Conservation (phyloP, 78 protist genomes). For the Dictyostelium citrinum region DNA sequence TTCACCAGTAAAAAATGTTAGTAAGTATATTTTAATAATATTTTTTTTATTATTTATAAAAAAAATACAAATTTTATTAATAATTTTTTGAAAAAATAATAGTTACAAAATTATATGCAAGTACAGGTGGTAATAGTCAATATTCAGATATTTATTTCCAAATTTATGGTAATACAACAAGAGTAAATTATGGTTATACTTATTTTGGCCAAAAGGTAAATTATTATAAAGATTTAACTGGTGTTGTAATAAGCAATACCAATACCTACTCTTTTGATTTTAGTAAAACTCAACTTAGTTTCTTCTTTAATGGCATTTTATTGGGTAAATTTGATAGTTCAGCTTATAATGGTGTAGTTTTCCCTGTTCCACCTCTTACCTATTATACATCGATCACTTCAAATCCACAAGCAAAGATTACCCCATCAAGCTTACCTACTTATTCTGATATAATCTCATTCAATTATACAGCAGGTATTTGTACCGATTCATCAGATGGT, state of each 20-base stretch:
- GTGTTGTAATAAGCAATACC: background rate
- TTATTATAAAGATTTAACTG: background rate
- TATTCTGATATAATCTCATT: background rate
- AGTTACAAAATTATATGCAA: background rate
- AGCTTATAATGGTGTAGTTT: background rate
- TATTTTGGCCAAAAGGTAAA: background rate
- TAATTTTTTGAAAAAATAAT: background rate
- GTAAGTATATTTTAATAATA: too few relatives aligned
- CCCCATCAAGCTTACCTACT: background rate
- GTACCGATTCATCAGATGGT: background rate
- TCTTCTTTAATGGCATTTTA: background rate
- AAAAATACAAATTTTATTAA: background rate
- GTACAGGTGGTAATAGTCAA: background rate
- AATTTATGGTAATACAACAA: background rate
- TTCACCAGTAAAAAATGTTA: background rate
- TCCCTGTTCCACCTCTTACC: background rate
- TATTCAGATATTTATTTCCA: slow-evolving; percentile 11
- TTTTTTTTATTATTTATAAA: background rate
- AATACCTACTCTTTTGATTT: background rate
- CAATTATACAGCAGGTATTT: background rate
- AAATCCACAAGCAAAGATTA: background rate
- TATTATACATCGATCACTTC: background rate
- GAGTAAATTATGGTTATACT: background rate
- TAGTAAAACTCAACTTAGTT: background rate
- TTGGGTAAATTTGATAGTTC: background rate